Conservation (phyloP, 352 stramenopile species). For the Globisporangium takayamanum region DNA sequence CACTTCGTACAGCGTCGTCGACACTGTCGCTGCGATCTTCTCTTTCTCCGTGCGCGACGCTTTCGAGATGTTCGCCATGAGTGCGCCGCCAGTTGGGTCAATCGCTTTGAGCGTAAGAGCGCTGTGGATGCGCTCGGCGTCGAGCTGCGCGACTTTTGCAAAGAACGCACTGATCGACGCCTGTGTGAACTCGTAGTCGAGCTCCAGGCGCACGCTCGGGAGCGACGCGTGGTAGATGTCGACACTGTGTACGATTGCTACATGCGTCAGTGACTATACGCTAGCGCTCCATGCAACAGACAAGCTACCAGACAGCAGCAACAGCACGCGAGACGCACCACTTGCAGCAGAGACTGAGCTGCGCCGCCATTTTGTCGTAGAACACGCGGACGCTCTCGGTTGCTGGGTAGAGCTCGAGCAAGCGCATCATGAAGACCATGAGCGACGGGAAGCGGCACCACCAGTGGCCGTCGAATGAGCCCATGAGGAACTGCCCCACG, state of each 20-base stretch:
- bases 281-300: not conserved
- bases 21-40: constrained; percentile 22
- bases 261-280: not conserved
- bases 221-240: constrained; percentile 79
- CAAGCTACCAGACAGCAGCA: not conserved
- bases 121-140: constrained; percentile 58
- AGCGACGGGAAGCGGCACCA: constrained; percentile 74
- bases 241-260: constrained; percentile 34
- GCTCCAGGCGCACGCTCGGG: constrained; percentile 58
- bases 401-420: constrained; percentile 68
- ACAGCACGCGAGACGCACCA: constrained; percentile 29
- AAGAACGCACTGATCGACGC: constrained; percentile 74
- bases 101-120: constrained; percentile 27
- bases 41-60: constrained; percentile 10
- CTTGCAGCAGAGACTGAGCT: constrained; percentile 53
- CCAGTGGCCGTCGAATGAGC: constrained; percentile 62
- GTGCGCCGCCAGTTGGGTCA: constrained; percentile 1
- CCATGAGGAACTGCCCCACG: constrained; percentile 76
- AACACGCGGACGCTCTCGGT: constrained; percentile 68
- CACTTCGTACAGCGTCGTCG: constrained; percentile 71
- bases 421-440: constrained; percentile 86
- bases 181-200: constrained; percentile 73
- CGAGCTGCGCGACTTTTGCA: constrained; percentile 60
- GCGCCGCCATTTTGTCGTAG: constrained; percentile 64
- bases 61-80: constrained; percentile 1